Evolutionary conservation across 1,284 basidiomycete genomes (phyloP), one percentile per base, ranked within the genome.

Genomic region (Microbotryomycetes sp.): DNA sequence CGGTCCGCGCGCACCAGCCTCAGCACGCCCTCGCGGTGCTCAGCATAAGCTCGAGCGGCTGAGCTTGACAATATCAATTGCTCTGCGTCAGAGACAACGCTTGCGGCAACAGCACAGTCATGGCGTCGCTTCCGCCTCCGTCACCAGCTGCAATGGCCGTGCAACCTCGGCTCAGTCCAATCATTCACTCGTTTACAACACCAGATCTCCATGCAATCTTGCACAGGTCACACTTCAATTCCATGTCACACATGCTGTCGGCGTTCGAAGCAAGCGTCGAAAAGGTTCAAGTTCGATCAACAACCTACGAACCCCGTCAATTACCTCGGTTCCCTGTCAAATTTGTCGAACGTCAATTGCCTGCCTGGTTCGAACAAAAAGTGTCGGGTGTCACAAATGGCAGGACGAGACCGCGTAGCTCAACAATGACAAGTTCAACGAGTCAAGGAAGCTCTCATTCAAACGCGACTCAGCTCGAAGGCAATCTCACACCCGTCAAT

Each of bases 101-200:
- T n/a, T n/a, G n/a, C n/a, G n/a, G n/a, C n/a, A n/a, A n/a, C n/a
- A n/a, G n/a, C n/a, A 12, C 19, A 19, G 36, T 42, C 12, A 42
- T 42, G 36, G 19, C 36, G 36, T 42, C 36, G 36, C 36, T 42
- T 19, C 36, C 36, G 9, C 36, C 36, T 9, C 36, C 36, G 9
- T 42, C 36, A 19, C 12, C 36, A 9, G 36, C 36, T 9, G 36
- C 36, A 42, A 9, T 42, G 12, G 19, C 36, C 36, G 36, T 42
- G 36, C 36, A 42, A 12, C 32, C 57, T 16, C 54, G 57, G 47
- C 36, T 63, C 16, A 26, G 32, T 3, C 67, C 67, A 2, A n/a
- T 58, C 3, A 9, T 69, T 1, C 58, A 64, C 49, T 49, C 32
- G 31, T 53, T 66, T 47, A 16, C 58, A 9, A 56, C 62, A 5